Evolutionary conservation across 2,329 filamentous ascomycete species (phyloP), one percentile per base, ranked within the genome.

Genomic region (Colletotrichum coccodes): DNA sequence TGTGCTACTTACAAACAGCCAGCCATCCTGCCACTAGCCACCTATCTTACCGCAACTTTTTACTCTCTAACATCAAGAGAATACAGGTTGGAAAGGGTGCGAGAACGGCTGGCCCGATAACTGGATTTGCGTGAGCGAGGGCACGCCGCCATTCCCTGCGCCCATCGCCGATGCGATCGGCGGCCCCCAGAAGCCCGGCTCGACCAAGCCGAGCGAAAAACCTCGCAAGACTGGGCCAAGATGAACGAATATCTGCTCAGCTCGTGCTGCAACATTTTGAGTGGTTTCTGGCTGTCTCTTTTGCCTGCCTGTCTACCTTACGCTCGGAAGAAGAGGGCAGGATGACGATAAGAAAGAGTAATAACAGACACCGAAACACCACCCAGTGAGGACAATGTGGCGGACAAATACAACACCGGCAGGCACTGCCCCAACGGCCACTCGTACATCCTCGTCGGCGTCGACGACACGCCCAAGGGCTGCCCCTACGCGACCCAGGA

Each of bases 141-240:
- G 83, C 4, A 69, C 64, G 1, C 76, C 82, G 6, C 82, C 82
- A 0, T 78, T 85, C 74, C 84, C 84, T 1, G 74, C 79, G 1
- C 64, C 75, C 2, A 70, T 82, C 2, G 32, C 73, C 1, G 78
- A 80, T 53, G 80, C 81, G 14, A 70, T 79, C 1, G 86, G 84
- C 71, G 84, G 85, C 2, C 84, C 84, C 2, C 76, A 80, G 59
- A 75, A 78, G 1, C 77, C 77, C 5, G 81, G 80, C 2, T 83
- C 81, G 0, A 44, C 67, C 4, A 57, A 71, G 14, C 77, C 80
- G 12, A 49, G 40, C 21, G 57, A 42, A 38, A 49, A 18, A 30
- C 42, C 23, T 60, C 57, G 9, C 36, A 44, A 23, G 58, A 50
- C 23, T 40, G 58, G 34, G 68, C 70, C 12, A 53, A 69, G 5